Evolutionary conservation across 2,329 filamentous ascomycete species (phyloP), one percentile per base, ranked within the genome.

Genomic region (Venturia nashicola): DNA sequence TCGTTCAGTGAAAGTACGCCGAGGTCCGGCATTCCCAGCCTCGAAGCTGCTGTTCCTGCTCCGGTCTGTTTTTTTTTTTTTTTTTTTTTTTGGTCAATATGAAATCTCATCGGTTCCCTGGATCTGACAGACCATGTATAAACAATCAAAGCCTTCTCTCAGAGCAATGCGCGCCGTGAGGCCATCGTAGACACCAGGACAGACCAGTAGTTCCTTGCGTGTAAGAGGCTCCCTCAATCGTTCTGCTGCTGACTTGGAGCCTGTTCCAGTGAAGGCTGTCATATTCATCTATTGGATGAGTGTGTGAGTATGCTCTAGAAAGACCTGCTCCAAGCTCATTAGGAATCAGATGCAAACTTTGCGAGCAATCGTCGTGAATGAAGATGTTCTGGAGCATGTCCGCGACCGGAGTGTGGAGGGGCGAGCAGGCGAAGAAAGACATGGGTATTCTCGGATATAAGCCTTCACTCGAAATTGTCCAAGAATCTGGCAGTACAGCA

Each of bases 111-210:
- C 6, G 48, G 6, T 12, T 23, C 20, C 6, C 23, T 32, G 23
- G 27, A 39, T 39, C 7, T 39, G 2, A 16, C 48, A 27, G 69
- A 80, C 79, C 79, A 82, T 82, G 68, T 82, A 82, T 65, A 82
- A 70, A 11, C 76, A 76, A 63, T 79, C 75, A 64, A 80, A 82
- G 40, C 79, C 79, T 8, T 76, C 72, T 39, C 76, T 73, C 32
- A 81, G 73, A 27, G 80, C 80, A 18, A 80, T 75, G 32, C 77
- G 75, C 36, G 79, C 78, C 7, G 79, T 79, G 27, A 81, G 68
- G 12, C 79, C 79, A 71, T 81, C 79, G 65, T 80, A 81, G n/a
- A 82, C 78, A n/a, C 79, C 79, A 3, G 79, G 79, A 42, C 75
- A 76, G 32, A 77, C 70, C 32, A 57, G 18, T 40, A 81, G n/a